Base-by-base conservation (phyloP, 2,329 filamentous ascomycete species). In the Tolypocladium album region DNA sequence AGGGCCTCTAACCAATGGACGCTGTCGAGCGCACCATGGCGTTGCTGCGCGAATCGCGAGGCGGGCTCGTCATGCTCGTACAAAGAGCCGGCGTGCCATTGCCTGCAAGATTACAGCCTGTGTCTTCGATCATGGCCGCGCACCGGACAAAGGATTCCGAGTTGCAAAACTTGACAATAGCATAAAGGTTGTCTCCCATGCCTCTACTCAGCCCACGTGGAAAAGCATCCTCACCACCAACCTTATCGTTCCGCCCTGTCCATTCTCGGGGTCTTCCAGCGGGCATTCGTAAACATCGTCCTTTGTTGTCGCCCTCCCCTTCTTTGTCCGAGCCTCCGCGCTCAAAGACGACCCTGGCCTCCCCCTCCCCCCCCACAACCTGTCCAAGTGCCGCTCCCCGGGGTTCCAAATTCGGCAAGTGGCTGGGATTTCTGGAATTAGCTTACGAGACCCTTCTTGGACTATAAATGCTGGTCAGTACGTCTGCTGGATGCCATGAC, bases 391-490 rank as follows among this genome's bases (percentile, higher is more conserved):
- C 45, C 45, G 15, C 13, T 38, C 24, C 24, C 24, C 27, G 11
- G 6, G 17, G 31, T 31, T 36, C 50, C 27, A n/a, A 20, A 53
- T 20, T 42, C 45, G 34, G 31, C 57, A 22, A 39, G 34, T 38
- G 43, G 43, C 43, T 24, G 34, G 34, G 13, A 22, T n/a, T 53
- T 38, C 22, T 38, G 40, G 40, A 56, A 64, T 65, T 71, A 74
- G 66, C 61, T 68, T 59, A 76, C 72, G 58, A 76, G 71, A 31
- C 74, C 74, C 68, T 76, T 76, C 73, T 76, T 76, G 60, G 70
- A 71, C 75, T 76, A 47, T 58, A 38, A 6, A 39, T 8, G 0
- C 17, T 2, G 17, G 47, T 53, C 43, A 58, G 47, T 24, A 34
- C 20, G n/a, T 55, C 38, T 38, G 1, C 36, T 11, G 17, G 12